Base-by-base conservation (phyloP, 257 asterid genomes). In the Ocimum tenuiflorum region DNA sequence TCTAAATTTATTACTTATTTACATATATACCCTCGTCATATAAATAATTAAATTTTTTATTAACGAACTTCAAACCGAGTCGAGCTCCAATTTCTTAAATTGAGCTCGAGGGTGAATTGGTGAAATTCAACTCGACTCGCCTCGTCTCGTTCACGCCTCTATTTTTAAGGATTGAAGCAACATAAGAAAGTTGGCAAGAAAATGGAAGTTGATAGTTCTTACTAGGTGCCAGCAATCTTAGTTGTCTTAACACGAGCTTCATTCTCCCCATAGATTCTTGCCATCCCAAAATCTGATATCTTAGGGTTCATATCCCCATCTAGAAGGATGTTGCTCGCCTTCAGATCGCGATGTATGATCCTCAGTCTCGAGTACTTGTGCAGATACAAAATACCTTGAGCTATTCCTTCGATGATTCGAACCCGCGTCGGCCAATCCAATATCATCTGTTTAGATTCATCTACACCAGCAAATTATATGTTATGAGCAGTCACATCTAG, bases 261-360 rank as follows among this genome's bases (percentile, higher is more conserved):
- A 2, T 65, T 50, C 17, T 50, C 60, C 20, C 70, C 59, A n/a
- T 23, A 68, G 3, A 46, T 56, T 13, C 67, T 46, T 0, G 67
- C 67, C 60, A 69, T 69, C 19, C 73, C 73, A 45, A 57, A 68
- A 43, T 68, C 66, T 2, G 66, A 68, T n/a, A 68, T 38, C 11
- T 68, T 57, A 7, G 73, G 66, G 23, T 45, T 68, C 73, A 45
- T 56, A 7, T 56, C 46, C 4, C 58, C 49, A 56, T 68, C 73
- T 35, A 68, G 27, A 31, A 68, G 42, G 36, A 68, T 57, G 56
- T 68, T 68, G 36, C 59, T 68, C 5, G 79, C 42, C 22, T 74
- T 74, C 19, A 74, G 60, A 31, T 74, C 68, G 0, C 50, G 70
- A 18, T 68, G 73, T 5, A 68, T 68, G 36, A 68, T 56, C 45